phyloP scores from a whole-genome alignment of 345 rosid genomes.

The Microcos paniculata region DNA sequence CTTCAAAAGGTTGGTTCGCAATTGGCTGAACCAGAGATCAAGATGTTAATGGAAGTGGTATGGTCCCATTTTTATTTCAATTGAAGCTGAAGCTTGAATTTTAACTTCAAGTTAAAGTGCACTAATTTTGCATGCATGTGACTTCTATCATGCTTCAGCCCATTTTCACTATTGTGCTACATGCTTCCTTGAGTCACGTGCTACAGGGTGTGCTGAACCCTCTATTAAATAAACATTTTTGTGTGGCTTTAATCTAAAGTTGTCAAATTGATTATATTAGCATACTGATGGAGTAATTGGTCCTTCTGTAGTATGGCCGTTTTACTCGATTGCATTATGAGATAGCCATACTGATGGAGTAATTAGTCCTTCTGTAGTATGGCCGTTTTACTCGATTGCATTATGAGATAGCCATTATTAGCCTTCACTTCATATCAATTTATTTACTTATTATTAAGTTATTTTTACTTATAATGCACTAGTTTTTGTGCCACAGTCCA shows the following conservation, averaged over 20 bases:
- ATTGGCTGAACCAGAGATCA: conserved; percentile 88
- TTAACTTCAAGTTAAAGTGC: not conserved
- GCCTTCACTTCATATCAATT: not conserved
- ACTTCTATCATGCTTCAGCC: not conserved
- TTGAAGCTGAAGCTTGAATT: not conserved
- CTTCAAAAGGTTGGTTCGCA: conserved; percentile 91
- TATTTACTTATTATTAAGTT: not conserved
- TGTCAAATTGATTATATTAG: not conserved
- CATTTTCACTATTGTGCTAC: not conserved
- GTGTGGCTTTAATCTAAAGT: not conserved
- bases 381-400: not conserved
- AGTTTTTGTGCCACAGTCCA: too few relatives aligned
- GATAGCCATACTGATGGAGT: not conserved
- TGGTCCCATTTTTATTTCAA: not conserved
- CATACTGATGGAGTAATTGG: not conserved
- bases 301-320: not conserved
- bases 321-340: not conserved
- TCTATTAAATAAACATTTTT: not conserved
- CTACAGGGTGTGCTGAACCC: not conserved
- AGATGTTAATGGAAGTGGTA: conserved; percentile 99
- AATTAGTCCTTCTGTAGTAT: not conserved
- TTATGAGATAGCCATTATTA: not conserved
- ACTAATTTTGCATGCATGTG: not conserved
- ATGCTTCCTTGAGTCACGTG: not conserved
- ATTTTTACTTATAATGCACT: not conserved